A percentile compares a stretch with the other conserved stretches of the same genome.
Conservation (phyloP, 768 basidiomycete genomes). For the Boletus barrowsii region DNA sequence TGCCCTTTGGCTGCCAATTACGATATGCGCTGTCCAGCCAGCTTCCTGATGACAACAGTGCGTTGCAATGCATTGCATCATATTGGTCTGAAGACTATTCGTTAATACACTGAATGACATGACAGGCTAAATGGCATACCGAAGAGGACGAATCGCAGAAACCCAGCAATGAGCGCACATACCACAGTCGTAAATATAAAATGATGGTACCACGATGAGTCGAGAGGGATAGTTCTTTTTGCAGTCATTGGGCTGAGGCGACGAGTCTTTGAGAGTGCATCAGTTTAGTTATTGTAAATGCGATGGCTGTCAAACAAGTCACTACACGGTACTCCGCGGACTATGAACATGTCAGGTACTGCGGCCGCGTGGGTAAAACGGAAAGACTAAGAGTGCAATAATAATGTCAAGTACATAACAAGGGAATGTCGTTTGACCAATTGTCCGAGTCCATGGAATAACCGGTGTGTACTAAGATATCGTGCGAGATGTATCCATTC, state of each 20-base stretch:
- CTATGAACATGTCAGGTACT: no score
- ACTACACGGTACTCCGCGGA: no score
- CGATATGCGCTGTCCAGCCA: conserved; percentile 68
- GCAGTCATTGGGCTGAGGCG: conserved; percentile 16
- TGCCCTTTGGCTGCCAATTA: conserved; percentile 88
- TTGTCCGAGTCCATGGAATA: conserved; percentile 9
- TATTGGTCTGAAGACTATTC: conserved; percentile 49
- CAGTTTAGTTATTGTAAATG: no score
- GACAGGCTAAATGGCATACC: conserved; percentile 35
- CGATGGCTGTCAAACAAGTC: no score
- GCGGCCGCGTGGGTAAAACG: no score
- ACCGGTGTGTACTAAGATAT: conserved; percentile 1
- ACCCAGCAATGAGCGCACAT: conserved; percentile 42
- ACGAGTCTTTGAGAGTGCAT: no score
- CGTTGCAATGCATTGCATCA: conserved; percentile 71
- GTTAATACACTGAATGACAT: conserved; percentile 2
- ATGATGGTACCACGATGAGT: conserved; percentile 52
- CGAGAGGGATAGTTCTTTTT: conserved; percentile 34
- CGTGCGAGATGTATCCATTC: neutral
- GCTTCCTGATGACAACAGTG: conserved; percentile 66
- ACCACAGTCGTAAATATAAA: conserved; percentile 37
- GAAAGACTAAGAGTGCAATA: no score
- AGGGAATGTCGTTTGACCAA: neutral
- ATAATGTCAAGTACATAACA: neutral
- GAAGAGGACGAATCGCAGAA: conserved; percentile 40